These are phyloP conservation scores for Aspergillus bombycis DNA, from an alignment of 2,329 filamentous ascomycete genomes.

Conservation along the genomic window DNA sequence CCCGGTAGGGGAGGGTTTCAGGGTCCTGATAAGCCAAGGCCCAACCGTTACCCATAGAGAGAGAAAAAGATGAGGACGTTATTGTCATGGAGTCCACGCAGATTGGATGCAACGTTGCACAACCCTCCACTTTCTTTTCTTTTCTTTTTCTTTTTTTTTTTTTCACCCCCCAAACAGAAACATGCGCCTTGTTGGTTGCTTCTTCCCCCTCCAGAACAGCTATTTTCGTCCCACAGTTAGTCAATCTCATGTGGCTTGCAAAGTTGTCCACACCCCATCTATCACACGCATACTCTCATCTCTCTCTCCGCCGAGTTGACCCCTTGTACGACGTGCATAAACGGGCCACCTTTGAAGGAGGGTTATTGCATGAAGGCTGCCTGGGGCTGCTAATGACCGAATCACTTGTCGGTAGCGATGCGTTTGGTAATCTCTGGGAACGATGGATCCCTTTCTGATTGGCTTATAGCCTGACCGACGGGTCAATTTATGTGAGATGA, in stretches of 20 bases:
- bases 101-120: slow-evolving; percentile 25
- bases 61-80: not conserved
- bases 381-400: slow-evolving; percentile 7
- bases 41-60: not conserved
- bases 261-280: slow-evolving; percentile 10
- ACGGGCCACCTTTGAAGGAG: slow-evolving; percentile 12
- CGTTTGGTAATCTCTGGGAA: slow-evolving; percentile 3
- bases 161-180: slow-evolving; percentile 14
- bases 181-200: slow-evolving; percentile 17
- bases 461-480: slow-evolving; percentile 2
- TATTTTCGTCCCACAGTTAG: slow-evolving; percentile 8
- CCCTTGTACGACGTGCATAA: slow-evolving; percentile 30
- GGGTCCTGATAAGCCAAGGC: not conserved
- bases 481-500: slow-evolving; percentile 5
- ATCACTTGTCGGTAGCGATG: slow-evolving; percentile 7
- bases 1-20: slow-evolving; percentile 3
- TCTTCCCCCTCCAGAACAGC: slow-evolving; percentile 4
- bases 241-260: slow-evolving; percentile 15
- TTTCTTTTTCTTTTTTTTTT: not conserved
- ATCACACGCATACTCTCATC: not conserved
- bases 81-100: slow-evolving; percentile 14
- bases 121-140: slow-evolving; percentile 2
- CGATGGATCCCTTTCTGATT: not conserved
- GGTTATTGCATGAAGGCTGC: slow-evolving; percentile 17
- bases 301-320: slow-evolving; percentile 8